Percentiles rank a stretch among this genome's conserved stretches.
Conservation (phyloP, 2,329 filamentous ascomycete species). For the Calonectria hawksworthii region DNA sequence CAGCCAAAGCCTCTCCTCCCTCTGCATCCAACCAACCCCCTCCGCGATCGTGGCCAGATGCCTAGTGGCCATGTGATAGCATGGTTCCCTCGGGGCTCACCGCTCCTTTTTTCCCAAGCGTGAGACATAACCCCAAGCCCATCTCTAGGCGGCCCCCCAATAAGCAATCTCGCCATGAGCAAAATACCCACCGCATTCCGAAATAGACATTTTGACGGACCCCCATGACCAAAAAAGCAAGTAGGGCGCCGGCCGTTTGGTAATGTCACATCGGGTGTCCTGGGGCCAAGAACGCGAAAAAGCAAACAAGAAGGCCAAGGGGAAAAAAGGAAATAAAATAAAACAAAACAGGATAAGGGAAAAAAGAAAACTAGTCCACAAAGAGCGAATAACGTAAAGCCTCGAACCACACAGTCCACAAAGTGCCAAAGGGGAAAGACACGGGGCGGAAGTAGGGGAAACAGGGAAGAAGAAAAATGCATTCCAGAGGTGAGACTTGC, state of each 20-base stretch:
- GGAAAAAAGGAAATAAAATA: not conserved
- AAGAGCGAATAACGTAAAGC: not conserved
- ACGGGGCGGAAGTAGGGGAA: not conserved
- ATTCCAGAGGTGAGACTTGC: not conserved
- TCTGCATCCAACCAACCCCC: slow-evolving; percentile 10
- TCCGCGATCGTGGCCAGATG: slow-evolving; percentile 1
- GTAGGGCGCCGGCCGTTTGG: not conserved
- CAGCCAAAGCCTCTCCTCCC: slow-evolving; percentile 5
- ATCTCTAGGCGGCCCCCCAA: not conserved
- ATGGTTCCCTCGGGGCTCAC: not conserved
- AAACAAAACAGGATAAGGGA: not conserved
- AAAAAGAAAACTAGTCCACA: not conserved
- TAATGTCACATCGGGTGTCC: slow-evolving; percentile 1
- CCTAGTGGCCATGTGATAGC: slow-evolving; percentile 1
- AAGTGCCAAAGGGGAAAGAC: not conserved
- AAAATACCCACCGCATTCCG: not conserved
- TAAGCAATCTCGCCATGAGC: not conserved
- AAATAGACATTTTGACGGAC: not conserved
- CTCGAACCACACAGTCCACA: not conserved
- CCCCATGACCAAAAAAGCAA: slow-evolving; percentile 10
- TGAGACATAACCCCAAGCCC: slow-evolving; percentile 11
- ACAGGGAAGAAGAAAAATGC: not conserved
- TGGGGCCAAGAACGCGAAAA: not conserved
- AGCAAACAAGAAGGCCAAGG: not conserved
- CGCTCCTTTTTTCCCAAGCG: slow-evolving; percentile 11